Percentiles rank a stretch among this genome's conserved stretches.
phyloP scores from a whole-genome alignment of 306 rosid genomes.

The Lathyrus tuberosus region DNA sequence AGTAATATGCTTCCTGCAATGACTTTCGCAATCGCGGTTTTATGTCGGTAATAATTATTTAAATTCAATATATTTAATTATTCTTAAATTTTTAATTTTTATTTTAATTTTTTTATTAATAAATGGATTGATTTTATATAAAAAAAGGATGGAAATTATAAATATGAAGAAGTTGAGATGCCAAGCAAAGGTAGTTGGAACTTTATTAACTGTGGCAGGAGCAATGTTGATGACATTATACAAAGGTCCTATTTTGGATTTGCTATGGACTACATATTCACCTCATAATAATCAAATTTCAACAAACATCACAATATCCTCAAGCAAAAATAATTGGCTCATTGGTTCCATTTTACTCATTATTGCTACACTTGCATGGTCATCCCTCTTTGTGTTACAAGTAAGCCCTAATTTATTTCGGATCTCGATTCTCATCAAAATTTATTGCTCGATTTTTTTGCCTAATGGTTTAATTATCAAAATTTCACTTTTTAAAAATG shows the following conservation, averaged over 20 bases:
- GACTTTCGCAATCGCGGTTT: conserved; percentile 80
- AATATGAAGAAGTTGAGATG: conserved; percentile 71
- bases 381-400: conserved; percentile 85
- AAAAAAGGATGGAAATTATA: conserved; percentile 80
- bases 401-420: conserved; percentile 42
- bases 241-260: conserved; percentile 72
- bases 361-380: conserved; percentile 86
- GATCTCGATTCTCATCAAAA: too few species aligned
- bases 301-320: conserved; percentile 30
- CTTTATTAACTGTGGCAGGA: conserved; percentile 76
- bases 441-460: too few species aligned
- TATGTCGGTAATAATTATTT: conserved; percentile 60
- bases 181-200: conserved; percentile 82
- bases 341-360: conserved; percentile 71
- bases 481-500: too few species aligned
- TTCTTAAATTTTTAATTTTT: not conserved
- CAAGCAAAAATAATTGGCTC: conserved; percentile 60
- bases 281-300: conserved; percentile 30
- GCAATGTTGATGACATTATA: conserved; percentile 91
- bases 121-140: conserved; percentile 1
- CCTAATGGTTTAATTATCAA: too few species aligned
- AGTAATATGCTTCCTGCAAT: conserved; percentile 93
- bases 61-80: not conserved
- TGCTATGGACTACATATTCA: conserved; percentile 63
- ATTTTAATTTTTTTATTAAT: not conserved